phyloP scores from a whole-genome alignment of 164 flowering plant genomes.

The Stephania cephalantha region DNA sequence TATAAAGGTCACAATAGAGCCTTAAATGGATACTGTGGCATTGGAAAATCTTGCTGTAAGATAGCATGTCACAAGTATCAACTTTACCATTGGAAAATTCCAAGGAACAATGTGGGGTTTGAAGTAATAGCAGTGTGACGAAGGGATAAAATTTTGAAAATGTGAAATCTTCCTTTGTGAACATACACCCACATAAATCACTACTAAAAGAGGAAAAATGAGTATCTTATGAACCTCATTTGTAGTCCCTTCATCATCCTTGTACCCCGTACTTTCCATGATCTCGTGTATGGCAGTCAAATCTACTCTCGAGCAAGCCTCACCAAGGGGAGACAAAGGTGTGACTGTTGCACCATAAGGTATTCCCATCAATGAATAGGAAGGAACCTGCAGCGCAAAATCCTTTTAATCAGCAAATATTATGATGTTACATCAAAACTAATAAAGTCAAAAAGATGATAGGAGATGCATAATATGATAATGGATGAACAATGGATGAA shows the following conservation, averaged over 20 bases:
- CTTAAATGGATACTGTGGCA: background rate
- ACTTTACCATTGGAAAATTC: background rate
- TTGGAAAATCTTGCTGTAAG: background rate
- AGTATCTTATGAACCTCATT: conserved; percentile 54
- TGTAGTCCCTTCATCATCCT: conserved; percentile 90
- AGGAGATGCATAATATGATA: too few relatives aligned
- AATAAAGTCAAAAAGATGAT: background rate
- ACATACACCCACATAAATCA: background rate
- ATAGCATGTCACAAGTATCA: background rate
- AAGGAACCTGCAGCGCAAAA: conserved; percentile 42
- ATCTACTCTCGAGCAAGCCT: conserved; percentile 79
- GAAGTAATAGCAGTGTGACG: background rate
- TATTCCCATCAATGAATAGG: conserved; percentile 46
- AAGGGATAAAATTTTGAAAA: background rate
- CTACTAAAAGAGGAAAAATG: background rate
- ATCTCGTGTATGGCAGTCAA: conserved; percentile 86
- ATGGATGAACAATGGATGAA: too few relatives aligned
- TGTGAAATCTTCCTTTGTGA: background rate
- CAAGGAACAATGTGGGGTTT: background rate
- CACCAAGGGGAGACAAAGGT: conserved; percentile 71
- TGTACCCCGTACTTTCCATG: conserved; percentile 68
- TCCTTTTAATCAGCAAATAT: background rate
- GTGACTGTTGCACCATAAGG: conserved; percentile 30
- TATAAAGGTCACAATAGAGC: background rate
- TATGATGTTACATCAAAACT: background rate